Conservation (phyloP, 2,329 filamentous ascomycete species). For the Botryotinia convoluta region DNA sequence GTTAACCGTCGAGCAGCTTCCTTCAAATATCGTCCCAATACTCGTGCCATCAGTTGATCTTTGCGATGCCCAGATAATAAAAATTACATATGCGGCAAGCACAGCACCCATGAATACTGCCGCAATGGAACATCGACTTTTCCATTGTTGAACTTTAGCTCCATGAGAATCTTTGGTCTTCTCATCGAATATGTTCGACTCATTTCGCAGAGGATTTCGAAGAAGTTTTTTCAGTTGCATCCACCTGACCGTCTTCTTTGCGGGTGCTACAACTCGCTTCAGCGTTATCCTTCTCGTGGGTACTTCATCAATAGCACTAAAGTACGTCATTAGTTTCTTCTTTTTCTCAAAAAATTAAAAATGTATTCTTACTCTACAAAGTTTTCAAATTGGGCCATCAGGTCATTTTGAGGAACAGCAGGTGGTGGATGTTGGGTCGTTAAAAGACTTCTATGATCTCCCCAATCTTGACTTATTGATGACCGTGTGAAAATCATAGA, state of each 20-base stretch:
- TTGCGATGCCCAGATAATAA: constrained; percentile 26
- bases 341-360: background rate
- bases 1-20: constrained; percentile 22
- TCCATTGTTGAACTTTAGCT: background rate
- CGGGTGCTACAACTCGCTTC: background rate
- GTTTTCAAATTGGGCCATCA: constrained; percentile 15
- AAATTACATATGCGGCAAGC: constrained; percentile 25
- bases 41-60: constrained; percentile 18
- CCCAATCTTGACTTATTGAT: constrained; percentile 9
- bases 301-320: constrained; percentile 13
- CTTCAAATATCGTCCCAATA: constrained; percentile 19
- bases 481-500: background rate
- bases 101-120: constrained; percentile 18
- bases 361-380: constrained; percentile 16
- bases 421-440: background rate
- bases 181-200: background rate
- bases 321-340: background rate
- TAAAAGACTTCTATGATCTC: constrained; percentile 11
- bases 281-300: constrained; percentile 1
- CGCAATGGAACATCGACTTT: constrained; percentile 3
- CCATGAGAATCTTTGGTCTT: background rate
- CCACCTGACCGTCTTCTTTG: background rate
- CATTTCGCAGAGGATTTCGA: background rate
- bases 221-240: background rate
- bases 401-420: background rate